Evolutionary conservation across 1,284 basidiomycete genomes (phyloP), one percentile per base, ranked within the genome.

Genomic region (Pholiota adiposa): DNA sequence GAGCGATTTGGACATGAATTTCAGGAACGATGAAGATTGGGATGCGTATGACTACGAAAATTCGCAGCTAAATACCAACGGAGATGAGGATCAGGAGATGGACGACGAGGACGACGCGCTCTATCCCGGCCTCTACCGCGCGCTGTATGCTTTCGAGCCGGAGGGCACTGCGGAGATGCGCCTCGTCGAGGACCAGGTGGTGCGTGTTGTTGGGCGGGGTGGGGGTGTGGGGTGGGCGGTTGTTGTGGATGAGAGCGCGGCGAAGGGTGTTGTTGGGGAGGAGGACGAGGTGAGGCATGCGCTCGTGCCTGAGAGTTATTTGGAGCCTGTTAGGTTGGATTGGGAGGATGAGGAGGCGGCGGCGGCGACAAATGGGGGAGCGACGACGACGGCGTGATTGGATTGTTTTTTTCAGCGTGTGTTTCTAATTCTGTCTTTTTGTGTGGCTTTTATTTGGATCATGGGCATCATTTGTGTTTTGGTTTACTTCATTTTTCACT

Each of bases 171-270:
- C 89, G 23, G 90, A 92, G 81, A 90, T 92, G 88, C 79, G 78
- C 48, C 71, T 92, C 50, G 83, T 79, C 61, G 89, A 92, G 72
- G 89, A 87, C 56, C 88, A 92, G 73, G 65, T 88, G 43, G 85
- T 92, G 16, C 76, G 77, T 2, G 87, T 91, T 33, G 73, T 91
- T 1, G 88, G 88, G 1, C 70, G 88, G 48, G 89, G 89, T 1
- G 89, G 89, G 0, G 89, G 88, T 0, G 85, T 88, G 3, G 89
- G 90, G 0, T 90, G 89, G 89, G 89, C 88, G 0, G 84, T 90
- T 14, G 89, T 85, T 40, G 70, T 79, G 41, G 75, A 75, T 44
- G 82, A 65, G 48, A 61, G 40, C 14, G 59, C 27, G 25, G 69
- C 74, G 70, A 57, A 52, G 54, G 77, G 75, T 51, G 58, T n/a